Evolutionary conservation across 2,329 filamentous ascomycete genomes (phyloP).

Genomic region (Fusarium nygamai): DNA sequence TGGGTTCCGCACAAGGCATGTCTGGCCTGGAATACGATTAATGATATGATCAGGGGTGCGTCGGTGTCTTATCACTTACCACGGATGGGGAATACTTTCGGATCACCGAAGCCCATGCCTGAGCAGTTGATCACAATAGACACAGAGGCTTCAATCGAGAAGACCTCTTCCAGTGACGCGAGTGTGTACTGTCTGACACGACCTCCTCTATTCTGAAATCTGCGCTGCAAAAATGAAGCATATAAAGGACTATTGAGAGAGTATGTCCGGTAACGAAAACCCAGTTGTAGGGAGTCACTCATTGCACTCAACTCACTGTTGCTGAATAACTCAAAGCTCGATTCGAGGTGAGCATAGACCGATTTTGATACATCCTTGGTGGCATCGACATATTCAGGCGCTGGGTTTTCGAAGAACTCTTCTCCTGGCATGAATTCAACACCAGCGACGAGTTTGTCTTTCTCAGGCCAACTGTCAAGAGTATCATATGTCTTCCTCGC

Average conservation of each 20-base stretch:
- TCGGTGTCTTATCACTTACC: background rate
- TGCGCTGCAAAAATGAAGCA: background rate
- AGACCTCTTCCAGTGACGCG: background rate
- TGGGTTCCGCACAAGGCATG: background rate
- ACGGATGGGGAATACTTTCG: background rate
- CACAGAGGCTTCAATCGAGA: background rate
- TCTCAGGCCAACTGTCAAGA: background rate
- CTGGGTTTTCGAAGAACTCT: background rate
- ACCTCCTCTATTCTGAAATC: background rate
- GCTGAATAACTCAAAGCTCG: background rate
- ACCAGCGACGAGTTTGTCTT: background rate
- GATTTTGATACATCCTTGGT: background rate
- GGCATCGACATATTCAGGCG: background rate
- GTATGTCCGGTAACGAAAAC: background rate
- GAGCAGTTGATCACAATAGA: background rate
- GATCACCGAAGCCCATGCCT: background rate
- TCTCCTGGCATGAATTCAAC: background rate
- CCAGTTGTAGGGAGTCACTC: background rate
- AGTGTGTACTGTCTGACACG: background rate
- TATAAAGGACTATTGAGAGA: background rate
- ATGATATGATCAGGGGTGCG: rapidly evolving
- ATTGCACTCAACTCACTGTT: background rate
- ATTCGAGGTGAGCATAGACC: background rate
- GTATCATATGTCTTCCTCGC: background rate
- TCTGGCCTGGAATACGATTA: background rate